A percentile compares a stretch with the other conserved stretches of the same genome.
phyloP scores from a whole-genome alignment of 176 grass and related monocot genomes.

The Oryza australiensis region DNA sequence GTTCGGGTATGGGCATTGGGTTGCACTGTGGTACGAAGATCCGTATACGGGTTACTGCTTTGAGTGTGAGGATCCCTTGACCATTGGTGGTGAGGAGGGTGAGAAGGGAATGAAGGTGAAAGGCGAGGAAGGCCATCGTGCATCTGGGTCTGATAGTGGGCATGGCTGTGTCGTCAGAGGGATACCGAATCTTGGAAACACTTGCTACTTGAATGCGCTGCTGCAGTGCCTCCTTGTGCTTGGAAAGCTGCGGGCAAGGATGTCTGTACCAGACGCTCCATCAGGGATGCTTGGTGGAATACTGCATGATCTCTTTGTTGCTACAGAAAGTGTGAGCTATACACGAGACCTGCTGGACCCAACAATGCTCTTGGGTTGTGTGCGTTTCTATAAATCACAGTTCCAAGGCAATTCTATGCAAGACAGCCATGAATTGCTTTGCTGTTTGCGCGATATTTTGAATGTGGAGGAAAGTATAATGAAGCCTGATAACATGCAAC shows the following conservation, averaged over 20 bases:
- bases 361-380: conserved; percentile 26
- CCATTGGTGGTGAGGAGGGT: neutral
- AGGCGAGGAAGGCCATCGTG: neutral
- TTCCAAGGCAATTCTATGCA: conserved; percentile 37
- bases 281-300: conserved; percentile 37
- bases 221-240: conserved; percentile 52
- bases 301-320: conserved; percentile 54
- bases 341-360: conserved; percentile 35
- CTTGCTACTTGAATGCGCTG: too few species aligned
- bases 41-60: conserved; percentile 63
- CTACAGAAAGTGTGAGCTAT: conserved; percentile 34
- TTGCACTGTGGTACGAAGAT: conserved; percentile 42
- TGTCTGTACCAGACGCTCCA: conserved; percentile 38
- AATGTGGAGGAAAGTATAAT: conserved; percentile 34
- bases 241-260: conserved; percentile 42
- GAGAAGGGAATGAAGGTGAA: neutral
- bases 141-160: neutral
- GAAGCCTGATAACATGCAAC: neutral
- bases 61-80: conserved; percentile 21
- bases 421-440: conserved; percentile 66
- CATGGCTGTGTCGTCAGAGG: conserved; percentile 20
- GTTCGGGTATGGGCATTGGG: conserved; percentile 42
- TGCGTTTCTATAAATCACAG: conserved; percentile 19
- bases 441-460: conserved; percentile 17
- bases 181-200: too few species aligned